These are phyloP conservation scores for Xylaria polymorpha DNA, from an alignment of 2,329 filamentous ascomycete genomes.

Conservation along the genomic window DNA sequence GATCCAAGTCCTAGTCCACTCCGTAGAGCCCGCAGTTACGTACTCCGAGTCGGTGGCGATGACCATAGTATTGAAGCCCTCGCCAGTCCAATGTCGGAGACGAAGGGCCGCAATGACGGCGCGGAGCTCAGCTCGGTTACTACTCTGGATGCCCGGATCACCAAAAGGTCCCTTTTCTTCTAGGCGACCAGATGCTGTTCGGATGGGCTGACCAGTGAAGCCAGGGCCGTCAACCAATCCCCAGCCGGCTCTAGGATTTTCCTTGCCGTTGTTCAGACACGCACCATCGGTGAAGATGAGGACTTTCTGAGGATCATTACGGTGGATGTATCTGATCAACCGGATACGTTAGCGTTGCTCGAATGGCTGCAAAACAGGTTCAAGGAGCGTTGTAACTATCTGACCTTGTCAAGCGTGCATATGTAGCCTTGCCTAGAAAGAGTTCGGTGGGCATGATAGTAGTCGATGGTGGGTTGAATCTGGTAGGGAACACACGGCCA, in stretches of 20 bases:
- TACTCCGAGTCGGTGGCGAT: conserved; percentile 67
- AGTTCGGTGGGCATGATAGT: conserved; percentile 44
- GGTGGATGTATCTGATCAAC: conserved; percentile 49
- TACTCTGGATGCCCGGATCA: conserved; percentile 54
- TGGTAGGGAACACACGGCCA: conserved; percentile 47
- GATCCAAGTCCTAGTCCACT: conserved; percentile 57
- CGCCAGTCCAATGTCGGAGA: conserved; percentile 56
- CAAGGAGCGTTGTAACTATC: conserved; percentile 2
- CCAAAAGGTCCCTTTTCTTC: conserved; percentile 55
- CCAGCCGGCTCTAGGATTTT: conserved; percentile 55
- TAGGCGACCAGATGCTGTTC: conserved; percentile 50
- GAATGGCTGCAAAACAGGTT: too few species aligned
- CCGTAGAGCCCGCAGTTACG: conserved; percentile 58
- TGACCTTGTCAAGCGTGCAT: conserved; percentile 39
- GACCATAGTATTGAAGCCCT: conserved; percentile 57
- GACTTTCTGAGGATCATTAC: conserved; percentile 45
- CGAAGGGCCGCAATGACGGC: conserved; percentile 63
- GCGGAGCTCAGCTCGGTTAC: conserved; percentile 67
- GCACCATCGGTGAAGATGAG: conserved; percentile 61
- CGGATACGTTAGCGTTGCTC: not conserved
- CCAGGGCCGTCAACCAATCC: conserved; percentile 50
- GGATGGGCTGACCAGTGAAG: conserved; percentile 19
- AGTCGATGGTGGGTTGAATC: conserved; percentile 47
- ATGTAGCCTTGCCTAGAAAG: conserved; percentile 41
- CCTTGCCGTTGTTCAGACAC: conserved; percentile 57